Conservation (phyloP, 2,329 filamentous ascomycete species). For the Orbilia brochopaga region DNA sequence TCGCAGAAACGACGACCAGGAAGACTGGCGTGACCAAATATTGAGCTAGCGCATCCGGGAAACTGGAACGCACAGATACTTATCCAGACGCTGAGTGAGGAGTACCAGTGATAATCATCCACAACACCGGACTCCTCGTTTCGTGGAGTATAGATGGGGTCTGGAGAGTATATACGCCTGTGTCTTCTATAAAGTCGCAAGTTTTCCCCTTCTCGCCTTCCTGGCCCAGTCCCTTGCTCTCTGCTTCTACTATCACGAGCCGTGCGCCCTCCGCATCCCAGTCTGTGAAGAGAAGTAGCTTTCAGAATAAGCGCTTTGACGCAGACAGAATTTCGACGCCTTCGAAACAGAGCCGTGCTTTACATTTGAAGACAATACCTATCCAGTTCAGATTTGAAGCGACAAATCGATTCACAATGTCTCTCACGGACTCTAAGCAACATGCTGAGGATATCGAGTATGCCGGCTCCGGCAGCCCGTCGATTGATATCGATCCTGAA, state of each 20-base stretch:
- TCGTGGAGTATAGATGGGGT: constrained; percentile 24
- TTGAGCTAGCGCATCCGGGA: constrained; percentile 39
- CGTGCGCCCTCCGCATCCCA: constrained; percentile 14
- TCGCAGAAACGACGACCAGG: background rate
- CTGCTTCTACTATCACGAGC: constrained; percentile 10
- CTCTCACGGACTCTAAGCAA: constrained; percentile 42
- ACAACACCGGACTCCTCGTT: constrained; percentile 30
- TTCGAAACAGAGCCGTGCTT: background rate
- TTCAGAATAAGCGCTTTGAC: background rate
- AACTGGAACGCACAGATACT: constrained; percentile 38
- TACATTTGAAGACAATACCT: background rate
- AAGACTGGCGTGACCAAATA: constrained; percentile 17
- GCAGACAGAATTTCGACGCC: constrained; percentile 3
- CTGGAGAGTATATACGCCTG: constrained; percentile 14
- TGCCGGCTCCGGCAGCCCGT: constrained; percentile 36
- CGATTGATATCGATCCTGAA: constrained; percentile 45
- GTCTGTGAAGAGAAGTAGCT: background rate
- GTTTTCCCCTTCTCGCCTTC: constrained; percentile 19
- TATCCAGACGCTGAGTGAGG: constrained; percentile 10
- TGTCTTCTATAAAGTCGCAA: constrained; percentile 46
- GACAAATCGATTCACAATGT: constrained; percentile 10
- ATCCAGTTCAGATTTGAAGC: background rate
- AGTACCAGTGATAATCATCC: constrained; percentile 25
- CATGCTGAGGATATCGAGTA: constrained; percentile 44
- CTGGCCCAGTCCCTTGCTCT: constrained; percentile 8